A percentile compares a stretch with the other conserved stretches of the same genome.
phyloP scores from a whole-genome alignment of 1,284 basidiomycete species.

The Naganishia sp. region DNA sequence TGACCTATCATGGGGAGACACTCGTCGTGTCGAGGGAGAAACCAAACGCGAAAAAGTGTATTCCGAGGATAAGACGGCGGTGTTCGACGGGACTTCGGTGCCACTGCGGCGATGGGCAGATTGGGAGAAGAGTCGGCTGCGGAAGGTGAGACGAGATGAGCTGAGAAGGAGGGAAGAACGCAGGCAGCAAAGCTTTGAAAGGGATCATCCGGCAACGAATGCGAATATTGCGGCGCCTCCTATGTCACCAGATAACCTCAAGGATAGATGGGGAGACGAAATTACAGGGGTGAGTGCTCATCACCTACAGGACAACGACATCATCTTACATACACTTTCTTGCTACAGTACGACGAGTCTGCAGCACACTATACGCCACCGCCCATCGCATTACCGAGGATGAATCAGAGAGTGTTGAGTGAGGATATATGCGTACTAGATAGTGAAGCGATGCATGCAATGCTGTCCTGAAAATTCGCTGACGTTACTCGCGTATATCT shows the following conservation, averaged over 20 bases:
- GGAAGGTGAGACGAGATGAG: conserved; percentile 88
- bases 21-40: conserved; percentile 87
- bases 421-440: too few relatives aligned
- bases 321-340: background rate
- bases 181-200: conserved; percentile 48
- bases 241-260: conserved; percentile 74
- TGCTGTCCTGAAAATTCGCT: too few relatives aligned
- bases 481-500: too few relatives aligned
- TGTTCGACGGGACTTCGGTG: conserved; percentile 64
- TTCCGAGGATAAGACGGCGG: conserved; percentile 64
- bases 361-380: conserved; percentile 75
- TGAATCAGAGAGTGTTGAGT: too few relatives aligned
- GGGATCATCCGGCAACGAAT: conserved; percentile 58
- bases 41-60: conserved; percentile 66
- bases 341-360: conserved; percentile 77
- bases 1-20: conserved; percentile 85
- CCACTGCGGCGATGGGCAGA: conserved; percentile 97
- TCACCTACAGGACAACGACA: conserved; percentile 61
- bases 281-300: conserved; percentile 60
- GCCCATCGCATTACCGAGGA: conserved; percentile 64
- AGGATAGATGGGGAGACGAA: conserved; percentile 81
- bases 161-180: conserved; percentile 77
- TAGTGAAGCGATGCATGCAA: too few relatives aligned
- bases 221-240: conserved; percentile 53
- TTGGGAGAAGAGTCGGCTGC: conserved; percentile 95